Conservation (phyloP, 495 filamentous ascomycete species). For the Penicillium ochrochloron region DNA sequence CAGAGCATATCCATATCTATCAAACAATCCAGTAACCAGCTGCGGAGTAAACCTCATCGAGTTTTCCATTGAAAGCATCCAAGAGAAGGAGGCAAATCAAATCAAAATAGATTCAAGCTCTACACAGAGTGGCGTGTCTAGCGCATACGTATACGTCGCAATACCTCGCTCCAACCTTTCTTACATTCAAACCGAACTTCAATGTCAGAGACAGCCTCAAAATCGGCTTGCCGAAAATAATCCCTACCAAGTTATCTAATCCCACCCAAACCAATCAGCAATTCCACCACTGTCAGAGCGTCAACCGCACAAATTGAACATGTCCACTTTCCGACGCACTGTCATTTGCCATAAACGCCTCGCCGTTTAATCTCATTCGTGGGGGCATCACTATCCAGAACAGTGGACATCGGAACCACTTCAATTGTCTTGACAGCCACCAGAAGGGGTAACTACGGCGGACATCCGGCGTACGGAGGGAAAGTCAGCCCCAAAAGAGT, state of each 20-base stretch:
- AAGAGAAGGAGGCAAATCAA: neutral
- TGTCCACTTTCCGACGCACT: neutral
- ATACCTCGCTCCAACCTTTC: neutral
- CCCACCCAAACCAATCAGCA: neutral
- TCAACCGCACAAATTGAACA: neutral
- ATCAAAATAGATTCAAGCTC: neutral
- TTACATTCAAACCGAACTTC: neutral
- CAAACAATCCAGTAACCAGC: neutral
- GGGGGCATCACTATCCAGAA: conserved; percentile 11
- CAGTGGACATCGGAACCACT: conserved; percentile 17
- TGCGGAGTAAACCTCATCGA: neutral
- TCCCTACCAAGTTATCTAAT: neutral
- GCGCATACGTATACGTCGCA: neutral
- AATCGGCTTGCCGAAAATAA: conserved; percentile 4
- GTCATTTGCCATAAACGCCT: neutral
- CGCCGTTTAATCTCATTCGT: conserved; percentile 9
- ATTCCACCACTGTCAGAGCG: neutral
- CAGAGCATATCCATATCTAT: neutral
- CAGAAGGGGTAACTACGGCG: conserved; percentile 12
- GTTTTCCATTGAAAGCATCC: neutral
- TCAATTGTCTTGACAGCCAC: neutral
- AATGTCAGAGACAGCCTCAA: neutral
- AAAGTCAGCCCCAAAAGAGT: neutral
- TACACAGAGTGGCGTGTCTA: neutral
- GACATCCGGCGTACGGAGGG: neutral